Percentiles rank a stretch among this genome's conserved stretches.
Evolutionary conservation across 2,329 filamentous ascomycete genomes (phyloP).

Genomic region (Mollisia scopiformis): DNA sequence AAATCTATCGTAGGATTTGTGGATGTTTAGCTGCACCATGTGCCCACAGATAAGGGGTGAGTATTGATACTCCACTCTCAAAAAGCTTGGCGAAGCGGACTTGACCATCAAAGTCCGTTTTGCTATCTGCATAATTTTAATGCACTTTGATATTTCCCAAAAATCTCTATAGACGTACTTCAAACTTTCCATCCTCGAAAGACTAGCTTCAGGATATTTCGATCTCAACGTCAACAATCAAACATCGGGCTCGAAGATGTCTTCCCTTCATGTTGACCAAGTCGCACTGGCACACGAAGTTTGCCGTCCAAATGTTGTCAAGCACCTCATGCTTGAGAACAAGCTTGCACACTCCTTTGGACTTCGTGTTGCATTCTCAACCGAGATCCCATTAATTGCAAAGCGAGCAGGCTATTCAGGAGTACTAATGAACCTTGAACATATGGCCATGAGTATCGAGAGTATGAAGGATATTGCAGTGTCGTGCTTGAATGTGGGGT

Average conservation of each 20-base stretch:
- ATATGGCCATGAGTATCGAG: conserved; percentile 4
- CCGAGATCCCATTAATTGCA: background rate
- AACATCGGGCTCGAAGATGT: background rate
- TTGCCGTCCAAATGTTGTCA: conserved; percentile 1
- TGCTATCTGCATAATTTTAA: too few species aligned
- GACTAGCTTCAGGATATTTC: background rate
- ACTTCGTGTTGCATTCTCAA: background rate
- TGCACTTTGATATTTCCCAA: too few species aligned
- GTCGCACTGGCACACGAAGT: conserved; percentile 1
- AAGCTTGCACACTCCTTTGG: conserved; percentile 1
- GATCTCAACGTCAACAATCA: background rate
- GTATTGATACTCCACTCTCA: background rate
- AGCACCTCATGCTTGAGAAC: background rate
- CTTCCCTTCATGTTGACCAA: background rate
- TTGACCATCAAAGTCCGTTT: background rate
- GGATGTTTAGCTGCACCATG: background rate
- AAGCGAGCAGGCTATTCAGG: background rate
- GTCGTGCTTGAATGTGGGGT: conserved; percentile 3
- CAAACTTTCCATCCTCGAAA: background rate
- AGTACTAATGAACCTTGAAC: conserved; percentile 1
- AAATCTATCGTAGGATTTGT: background rate
- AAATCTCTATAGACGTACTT: background rate
- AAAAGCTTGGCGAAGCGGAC: background rate
- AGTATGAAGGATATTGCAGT: conserved; percentile 4
- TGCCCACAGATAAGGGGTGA: background rate